These are phyloP conservation scores for Euphrasia confusa DNA, from an alignment of 257 asterid genomes.

Conservation along the genomic window DNA sequence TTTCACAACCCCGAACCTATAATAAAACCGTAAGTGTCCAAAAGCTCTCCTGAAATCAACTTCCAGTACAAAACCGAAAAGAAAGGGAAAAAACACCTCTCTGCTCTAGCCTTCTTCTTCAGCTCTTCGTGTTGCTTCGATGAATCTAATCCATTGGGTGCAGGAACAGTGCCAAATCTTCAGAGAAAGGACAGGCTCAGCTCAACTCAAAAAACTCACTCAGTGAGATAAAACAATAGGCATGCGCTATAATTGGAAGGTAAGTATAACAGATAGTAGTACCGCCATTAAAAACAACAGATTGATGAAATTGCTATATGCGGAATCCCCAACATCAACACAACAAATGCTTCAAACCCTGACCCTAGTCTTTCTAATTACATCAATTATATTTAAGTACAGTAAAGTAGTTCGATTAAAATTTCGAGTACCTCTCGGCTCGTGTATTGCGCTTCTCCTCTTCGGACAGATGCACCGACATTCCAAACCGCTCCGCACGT, in stretches of 20 bases:
- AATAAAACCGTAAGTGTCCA: conserved; percentile 16
- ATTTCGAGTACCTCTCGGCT: conserved; percentile 63
- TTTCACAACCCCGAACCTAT: conserved; percentile 68
- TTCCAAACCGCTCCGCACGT: conserved; percentile 88
- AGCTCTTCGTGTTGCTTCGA: conserved; percentile 66
- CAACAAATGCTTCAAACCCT: conserved; percentile 22
- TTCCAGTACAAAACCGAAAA: conserved; percentile 4
- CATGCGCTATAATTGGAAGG: neutral
- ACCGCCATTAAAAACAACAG: neutral
- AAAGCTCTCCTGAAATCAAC: conserved; percentile 1
- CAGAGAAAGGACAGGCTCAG: conserved; percentile 7
- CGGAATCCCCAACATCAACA: neutral
- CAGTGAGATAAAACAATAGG: neutral
- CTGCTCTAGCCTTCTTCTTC: conserved; percentile 94
- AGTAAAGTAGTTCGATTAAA: too few relatives aligned
- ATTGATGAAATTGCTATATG: neutral
- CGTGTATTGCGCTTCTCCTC: conserved; percentile 82
- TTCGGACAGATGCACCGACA: conserved; percentile 74
- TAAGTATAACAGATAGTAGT: neutral
- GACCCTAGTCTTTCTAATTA: conserved; percentile 14
- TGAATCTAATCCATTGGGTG: conserved; percentile 39
- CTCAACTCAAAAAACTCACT: neutral
- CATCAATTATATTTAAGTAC: too few relatives aligned
- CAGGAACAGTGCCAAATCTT: conserved; percentile 74
- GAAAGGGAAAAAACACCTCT: conserved; percentile 48